Conservation (phyloP, 2,329 filamentous ascomycete species). For the Akanthomyces uredinophilus region DNA sequence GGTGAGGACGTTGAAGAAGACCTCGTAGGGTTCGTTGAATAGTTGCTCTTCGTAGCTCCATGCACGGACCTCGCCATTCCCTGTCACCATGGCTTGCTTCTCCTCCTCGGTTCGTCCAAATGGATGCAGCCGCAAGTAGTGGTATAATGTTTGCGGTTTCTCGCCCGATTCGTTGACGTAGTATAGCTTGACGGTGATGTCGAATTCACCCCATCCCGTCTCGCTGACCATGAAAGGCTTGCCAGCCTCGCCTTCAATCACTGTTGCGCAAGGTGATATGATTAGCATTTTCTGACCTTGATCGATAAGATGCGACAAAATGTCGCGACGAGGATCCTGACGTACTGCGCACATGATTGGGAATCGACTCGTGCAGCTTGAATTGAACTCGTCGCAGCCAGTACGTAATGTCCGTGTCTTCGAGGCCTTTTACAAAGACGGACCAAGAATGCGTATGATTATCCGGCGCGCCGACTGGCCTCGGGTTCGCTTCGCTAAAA, state of each 20-base stretch:
- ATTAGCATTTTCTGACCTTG: neutral
- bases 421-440: conserved; percentile 86
- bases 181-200: conserved; percentile 91
- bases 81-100: conserved; percentile 54
- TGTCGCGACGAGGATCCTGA: conserved; percentile 18
- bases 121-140: conserved; percentile 84
- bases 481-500: conserved; percentile 75
- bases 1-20: conserved; percentile 84
- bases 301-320: neutral
- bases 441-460: conserved; percentile 97
- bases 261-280: conserved; percentile 24
- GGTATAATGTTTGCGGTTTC: conserved; percentile 93
- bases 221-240: conserved; percentile 78
- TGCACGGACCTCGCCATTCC: conserved; percentile 61
- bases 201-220: conserved; percentile 97
- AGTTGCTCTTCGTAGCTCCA: conserved; percentile 92
- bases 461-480: conserved; percentile 69
- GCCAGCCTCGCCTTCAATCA: conserved; percentile 66
- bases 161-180: conserved; percentile 83
- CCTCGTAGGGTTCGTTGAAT: conserved; percentile 94
- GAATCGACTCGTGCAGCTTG: conserved; percentile 95
- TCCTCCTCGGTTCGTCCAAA: conserved; percentile 79
- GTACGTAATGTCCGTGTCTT: conserved; percentile 86
- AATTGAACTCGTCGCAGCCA: conserved; percentile 98
- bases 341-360: conserved; percentile 77